Conservation (phyloP, 805 yeast genomes). For the Starmera caribaea region DNA sequence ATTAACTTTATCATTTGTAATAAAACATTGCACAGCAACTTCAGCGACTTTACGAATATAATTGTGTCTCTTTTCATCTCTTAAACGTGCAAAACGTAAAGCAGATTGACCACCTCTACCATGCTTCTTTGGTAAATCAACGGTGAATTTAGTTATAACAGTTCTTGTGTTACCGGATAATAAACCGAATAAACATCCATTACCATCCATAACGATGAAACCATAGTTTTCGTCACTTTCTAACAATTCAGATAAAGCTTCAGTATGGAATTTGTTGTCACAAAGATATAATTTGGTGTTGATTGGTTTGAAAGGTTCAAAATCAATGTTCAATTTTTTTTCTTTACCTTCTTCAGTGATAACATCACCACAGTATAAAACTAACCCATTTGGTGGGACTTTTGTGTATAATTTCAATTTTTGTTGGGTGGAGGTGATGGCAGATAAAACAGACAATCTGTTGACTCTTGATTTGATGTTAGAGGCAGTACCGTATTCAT, state of each 20-base stretch:
- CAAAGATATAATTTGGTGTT: constrained; percentile 93
- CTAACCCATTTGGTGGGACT: constrained; percentile 93
- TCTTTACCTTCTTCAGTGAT: constrained; percentile 95
- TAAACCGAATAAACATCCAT: constrained; percentile 93
- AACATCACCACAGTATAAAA: constrained; percentile 97
- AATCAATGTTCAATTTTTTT: constrained; percentile 92
- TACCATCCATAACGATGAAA: constrained; percentile 99
- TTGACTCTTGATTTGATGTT: constrained; percentile 97
- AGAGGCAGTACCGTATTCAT: constrained; percentile 98
- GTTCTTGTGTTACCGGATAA: constrained; percentile 96
- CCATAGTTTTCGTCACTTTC: constrained; percentile 97
- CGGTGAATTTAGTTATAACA: constrained; percentile 90
- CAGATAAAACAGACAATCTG: constrained; percentile 88
- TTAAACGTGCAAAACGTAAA: constrained; percentile 94
- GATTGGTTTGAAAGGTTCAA: constrained; percentile 98
- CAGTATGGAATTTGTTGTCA: constrained; percentile 98
- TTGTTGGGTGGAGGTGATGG: constrained; percentile 97
- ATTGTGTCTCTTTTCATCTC: constrained; percentile 99
- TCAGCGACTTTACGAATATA: constrained; percentile 98
- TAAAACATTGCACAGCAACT: constrained; percentile 94
- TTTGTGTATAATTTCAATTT: constrained; percentile 80
- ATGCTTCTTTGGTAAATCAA: constrained; percentile 98
- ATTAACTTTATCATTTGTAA: constrained; percentile 88
- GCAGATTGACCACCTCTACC: constrained; percentile 99
- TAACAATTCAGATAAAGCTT: constrained; percentile 85